These are phyloP conservation scores for Fibroporia radiculosa DNA, from an alignment of 768 basidiomycete genomes.

Conservation along the genomic window DNA sequence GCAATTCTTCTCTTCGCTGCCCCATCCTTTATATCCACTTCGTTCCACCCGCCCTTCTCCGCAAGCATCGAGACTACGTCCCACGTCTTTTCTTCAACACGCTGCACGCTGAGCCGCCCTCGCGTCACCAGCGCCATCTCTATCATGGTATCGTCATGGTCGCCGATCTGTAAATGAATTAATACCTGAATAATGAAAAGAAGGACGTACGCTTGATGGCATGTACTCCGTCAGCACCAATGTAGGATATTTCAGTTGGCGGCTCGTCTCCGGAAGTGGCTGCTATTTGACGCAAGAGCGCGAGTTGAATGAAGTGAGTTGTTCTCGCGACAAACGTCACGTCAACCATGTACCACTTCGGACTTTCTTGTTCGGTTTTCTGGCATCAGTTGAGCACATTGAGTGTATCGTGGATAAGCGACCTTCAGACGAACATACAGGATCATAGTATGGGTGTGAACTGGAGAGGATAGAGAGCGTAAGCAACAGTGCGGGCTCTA, in stretches of 20 bases:
- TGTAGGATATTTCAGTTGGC: conserved; percentile 56
- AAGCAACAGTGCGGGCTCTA: conserved; percentile 4
- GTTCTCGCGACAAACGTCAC: conserved; percentile 59
- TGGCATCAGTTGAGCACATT: conserved; percentile 22
- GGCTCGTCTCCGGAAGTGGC: conserved; percentile 26
- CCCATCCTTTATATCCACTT: conserved; percentile 7
- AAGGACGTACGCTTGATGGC: conserved; percentile 51
- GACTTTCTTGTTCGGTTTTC: conserved; percentile 72
- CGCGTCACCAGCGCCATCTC: conserved; percentile 76
- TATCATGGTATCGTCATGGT: conserved; percentile 19
- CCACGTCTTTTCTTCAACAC: conserved; percentile 62
- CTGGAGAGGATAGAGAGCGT: conserved; percentile 23
- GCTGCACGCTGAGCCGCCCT: conserved; percentile 84
- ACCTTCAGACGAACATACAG: conserved; percentile 33
- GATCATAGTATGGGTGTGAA: conserved; percentile 74
- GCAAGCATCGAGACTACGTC: conserved; percentile 52
- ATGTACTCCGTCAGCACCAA: conserved; percentile 50
- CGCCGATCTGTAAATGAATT: neutral
- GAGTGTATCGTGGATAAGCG: neutral
- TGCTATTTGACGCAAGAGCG: conserved; percentile 63
- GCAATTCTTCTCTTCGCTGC: neutral
- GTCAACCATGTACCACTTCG: conserved; percentile 94
- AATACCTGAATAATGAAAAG: neutral
- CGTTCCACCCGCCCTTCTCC: conserved; percentile 73
- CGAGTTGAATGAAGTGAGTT: conserved; percentile 67